Conservation (phyloP, 768 basidiomycete genomes). For the Amanita jacksonii region DNA sequence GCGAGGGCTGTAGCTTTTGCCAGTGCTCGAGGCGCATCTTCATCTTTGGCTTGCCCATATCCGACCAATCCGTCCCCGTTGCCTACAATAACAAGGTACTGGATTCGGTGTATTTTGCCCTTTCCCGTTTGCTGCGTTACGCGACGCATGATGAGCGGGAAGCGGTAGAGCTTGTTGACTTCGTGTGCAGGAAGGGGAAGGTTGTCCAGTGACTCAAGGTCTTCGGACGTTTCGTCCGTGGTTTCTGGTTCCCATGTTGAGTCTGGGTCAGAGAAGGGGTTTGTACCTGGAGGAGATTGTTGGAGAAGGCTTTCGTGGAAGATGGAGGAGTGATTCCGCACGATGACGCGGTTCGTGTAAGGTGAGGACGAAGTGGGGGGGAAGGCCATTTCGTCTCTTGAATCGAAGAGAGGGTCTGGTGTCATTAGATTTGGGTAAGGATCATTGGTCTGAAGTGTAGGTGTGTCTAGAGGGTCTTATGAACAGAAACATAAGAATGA, state of each 20-base stretch:
- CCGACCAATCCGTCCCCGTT: conserved; percentile 81
- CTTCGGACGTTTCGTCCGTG: conserved; percentile 24
- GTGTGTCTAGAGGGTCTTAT: conserved; percentile 4
- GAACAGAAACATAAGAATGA: background rate
- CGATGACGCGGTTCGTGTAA: conserved; percentile 50
- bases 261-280: conserved; percentile 20
- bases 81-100: conserved; percentile 63
- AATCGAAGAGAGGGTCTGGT: conserved; percentile 52
- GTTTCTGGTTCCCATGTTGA: conserved; percentile 13
- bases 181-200: conserved; percentile 16
- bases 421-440: conserved; percentile 54
- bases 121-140: conserved; percentile 91
- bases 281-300: conserved; percentile 20
- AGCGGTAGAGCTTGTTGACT: conserved; percentile 24
- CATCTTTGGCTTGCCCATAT: conserved; percentile 72
- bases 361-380: conserved; percentile 42
- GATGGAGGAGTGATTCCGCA: conserved; percentile 67
- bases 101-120: conserved; percentile 68
- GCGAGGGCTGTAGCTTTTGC: conserved; percentile 58
- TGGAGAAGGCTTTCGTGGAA: conserved; percentile 37
- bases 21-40: conserved; percentile 40
- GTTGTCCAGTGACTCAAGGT: conserved; percentile 18
- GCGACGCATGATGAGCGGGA: conserved; percentile 39
- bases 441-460: conserved; percentile 3
- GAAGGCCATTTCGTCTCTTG: conserved; percentile 43